Base-by-base conservation (phyloP, 1,139 yeast genomes). In the Magnusiomyces suaveolens region DNA sequence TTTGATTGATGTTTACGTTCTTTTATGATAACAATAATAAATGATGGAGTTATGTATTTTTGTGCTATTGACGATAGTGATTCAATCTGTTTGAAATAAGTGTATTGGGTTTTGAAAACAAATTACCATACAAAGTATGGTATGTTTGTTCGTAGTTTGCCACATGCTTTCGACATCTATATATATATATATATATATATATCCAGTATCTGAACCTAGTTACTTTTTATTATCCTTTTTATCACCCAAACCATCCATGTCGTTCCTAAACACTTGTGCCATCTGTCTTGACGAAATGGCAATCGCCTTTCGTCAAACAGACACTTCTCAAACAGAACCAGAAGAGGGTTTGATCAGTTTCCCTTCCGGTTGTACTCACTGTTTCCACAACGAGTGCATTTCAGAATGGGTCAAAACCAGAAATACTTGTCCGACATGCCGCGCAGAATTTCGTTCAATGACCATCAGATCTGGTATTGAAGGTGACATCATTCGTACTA, bases 371-470 rank as follows among this genome's bases (percentile, higher is more conserved):
- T 79, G 82, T 60, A 63, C 62, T 47, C 80, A 77, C 63, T 62
- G 63, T 48, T 79, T 78, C 62, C 83, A 80, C 62, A 73, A 74
- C 43, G 61, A 65, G 25, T 80, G 84, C 60, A 69, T 80, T 36
- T 58, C 65, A 36, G 73, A 73, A 51, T 80, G 84, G 84, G 68
- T 79, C 16, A 73, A 76, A 47, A 76, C 82, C 41, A 79, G 78
- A 63, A 73, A 79, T 60, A 57, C 59, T 52, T 80, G 84, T 61
- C 84, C 83, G 3, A 75, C 79, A 2, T 80, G 84, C 63, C 73
- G 84, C 47, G 60, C 66, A 23, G 61, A 60, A 51, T 68, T 68
- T 57, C 63, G 65, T 51, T 53, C 55, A 25, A 61, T 68, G 18
- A 59, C 59, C 14, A 56, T 67, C 21, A 51, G 57, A 20, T 49